Conservation (phyloP, 352 stramenopile species). For the Elongisporangium prolatum region DNA sequence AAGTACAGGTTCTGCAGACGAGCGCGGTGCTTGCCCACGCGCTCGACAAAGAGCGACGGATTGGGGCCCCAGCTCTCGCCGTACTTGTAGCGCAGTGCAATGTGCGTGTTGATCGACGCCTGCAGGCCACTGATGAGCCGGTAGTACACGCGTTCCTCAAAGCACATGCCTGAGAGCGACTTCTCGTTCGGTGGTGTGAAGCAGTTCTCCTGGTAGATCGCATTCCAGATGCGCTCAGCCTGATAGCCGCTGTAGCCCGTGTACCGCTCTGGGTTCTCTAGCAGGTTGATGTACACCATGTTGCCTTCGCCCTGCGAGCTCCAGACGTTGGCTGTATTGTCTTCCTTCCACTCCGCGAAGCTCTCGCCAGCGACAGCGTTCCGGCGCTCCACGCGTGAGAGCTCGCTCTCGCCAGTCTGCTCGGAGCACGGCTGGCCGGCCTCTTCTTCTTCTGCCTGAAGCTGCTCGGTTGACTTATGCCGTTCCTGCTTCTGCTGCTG, state of each 20-base stretch:
- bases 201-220: constrained; percentile 98
- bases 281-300: constrained; percentile 94
- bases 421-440: constrained; percentile 53
- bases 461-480: background rate
- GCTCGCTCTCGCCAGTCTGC: constrained; percentile 60
- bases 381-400: constrained; percentile 71
- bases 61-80: constrained; percentile 68
- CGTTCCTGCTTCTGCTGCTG: background rate
- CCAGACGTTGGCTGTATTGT: constrained; percentile 51
- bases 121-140: constrained; percentile 95
- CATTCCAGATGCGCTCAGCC: constrained; percentile 92
- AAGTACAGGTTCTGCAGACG: constrained; percentile 98
- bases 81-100: constrained; percentile 83
- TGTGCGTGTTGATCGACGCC: constrained; percentile 94
- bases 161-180: constrained; percentile 70
- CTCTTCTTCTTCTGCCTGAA: constrained; percentile 2
- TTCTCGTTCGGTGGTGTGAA: constrained; percentile 72
- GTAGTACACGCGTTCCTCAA: constrained; percentile 96
- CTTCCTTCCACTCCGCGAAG: constrained; percentile 66
- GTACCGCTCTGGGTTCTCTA: constrained; percentile 97
- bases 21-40: constrained; percentile 91
- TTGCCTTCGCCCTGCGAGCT: constrained; percentile 44
- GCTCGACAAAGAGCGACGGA: constrained; percentile 76
- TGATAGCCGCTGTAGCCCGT: constrained; percentile 95
- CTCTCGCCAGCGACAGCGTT: constrained; percentile 61